Conservation (phyloP, 441 rosid genomes). For the Hura crepitans region DNA sequence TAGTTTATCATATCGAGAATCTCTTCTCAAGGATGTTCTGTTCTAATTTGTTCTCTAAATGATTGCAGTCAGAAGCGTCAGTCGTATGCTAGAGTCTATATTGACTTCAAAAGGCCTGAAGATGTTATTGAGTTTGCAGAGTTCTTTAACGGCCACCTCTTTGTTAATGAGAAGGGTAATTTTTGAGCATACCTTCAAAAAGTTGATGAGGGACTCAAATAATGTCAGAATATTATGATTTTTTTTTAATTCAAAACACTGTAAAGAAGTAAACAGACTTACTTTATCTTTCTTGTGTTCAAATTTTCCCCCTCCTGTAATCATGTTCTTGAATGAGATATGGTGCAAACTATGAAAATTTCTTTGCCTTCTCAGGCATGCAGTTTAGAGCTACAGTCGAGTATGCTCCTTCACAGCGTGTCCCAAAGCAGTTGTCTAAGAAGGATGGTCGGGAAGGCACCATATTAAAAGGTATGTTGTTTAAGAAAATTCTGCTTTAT, state of each 20-base stretch:
- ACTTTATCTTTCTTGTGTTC: not conserved
- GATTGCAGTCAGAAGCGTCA: constrained; percentile 58
- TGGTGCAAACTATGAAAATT: not conserved
- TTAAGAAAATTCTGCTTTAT: not conserved
- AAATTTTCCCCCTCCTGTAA: not conserved
- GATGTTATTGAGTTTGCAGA: constrained; percentile 72
- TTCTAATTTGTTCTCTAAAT: constrained; percentile 1
- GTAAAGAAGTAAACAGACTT: constrained; percentile 7
- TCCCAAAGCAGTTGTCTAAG: constrained; percentile 55
- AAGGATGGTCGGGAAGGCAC: constrained; percentile 77
- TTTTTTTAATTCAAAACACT: constrained; percentile 13
- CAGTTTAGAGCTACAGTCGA: constrained; percentile 64
- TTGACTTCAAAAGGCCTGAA: constrained; percentile 58
- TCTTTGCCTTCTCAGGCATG: constrained; percentile 40
- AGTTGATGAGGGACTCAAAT: constrained; percentile 14
- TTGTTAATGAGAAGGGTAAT: constrained; percentile 80
- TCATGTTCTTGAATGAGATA: not conserved
- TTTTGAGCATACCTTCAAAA: constrained; percentile 16
- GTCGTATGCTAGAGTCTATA: constrained; percentile 57
- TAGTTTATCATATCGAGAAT: constrained; percentile 4
- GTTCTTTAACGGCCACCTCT: constrained; percentile 66
- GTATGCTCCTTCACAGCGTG: constrained; percentile 70
- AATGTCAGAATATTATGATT: constrained; percentile 2
- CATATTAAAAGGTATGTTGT: constrained; percentile 45
- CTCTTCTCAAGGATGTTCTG: not conserved